Conservation (phyloP, 345 rosid genomes). For the Rhizophora apiculata region DNA sequence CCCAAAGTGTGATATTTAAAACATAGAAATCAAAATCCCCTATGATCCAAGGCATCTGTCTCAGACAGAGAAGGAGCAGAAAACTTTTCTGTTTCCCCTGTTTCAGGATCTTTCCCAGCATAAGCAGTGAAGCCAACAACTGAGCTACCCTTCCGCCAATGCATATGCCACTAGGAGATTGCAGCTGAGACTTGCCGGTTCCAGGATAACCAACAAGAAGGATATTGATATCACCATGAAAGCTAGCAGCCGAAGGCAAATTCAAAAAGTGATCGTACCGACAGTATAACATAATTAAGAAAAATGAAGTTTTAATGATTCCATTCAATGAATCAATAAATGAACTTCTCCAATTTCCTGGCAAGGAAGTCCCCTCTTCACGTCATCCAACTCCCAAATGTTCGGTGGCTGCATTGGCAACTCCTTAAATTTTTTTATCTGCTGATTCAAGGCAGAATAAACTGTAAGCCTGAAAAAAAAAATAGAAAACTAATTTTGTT, state of each 20-base stretch:
- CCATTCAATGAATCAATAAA: background rate
- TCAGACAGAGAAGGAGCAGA: background rate
- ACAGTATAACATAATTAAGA: background rate
- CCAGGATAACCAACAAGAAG: slow-evolving; percentile 99
- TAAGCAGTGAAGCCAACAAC: slow-evolving; percentile 99
- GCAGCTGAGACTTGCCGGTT: slow-evolving; percentile 91
- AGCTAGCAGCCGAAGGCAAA: slow-evolving; percentile 82
- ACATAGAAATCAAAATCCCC: slow-evolving; percentile 27
- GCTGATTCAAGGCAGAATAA: slow-evolving; percentile 20
- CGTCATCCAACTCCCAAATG: slow-evolving; percentile 95
- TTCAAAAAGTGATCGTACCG: slow-evolving; percentile 35
- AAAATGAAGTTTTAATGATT: background rate
- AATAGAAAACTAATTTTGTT: background rate
- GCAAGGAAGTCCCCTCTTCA: slow-evolving; percentile 90
- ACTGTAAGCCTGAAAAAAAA: background rate
- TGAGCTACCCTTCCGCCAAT: slow-evolving; percentile 91
- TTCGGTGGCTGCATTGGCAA: slow-evolving; percentile 72
- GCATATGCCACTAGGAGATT: slow-evolving; percentile 53
- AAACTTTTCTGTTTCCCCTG: slow-evolving; percentile 65
- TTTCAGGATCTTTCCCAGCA: slow-evolving; percentile 92
- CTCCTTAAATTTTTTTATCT: slow-evolving; percentile 66
- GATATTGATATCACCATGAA: slow-evolving; percentile 91
- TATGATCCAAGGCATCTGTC: background rate
- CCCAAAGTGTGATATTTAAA: slow-evolving; percentile 49
- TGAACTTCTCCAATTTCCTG: slow-evolving; percentile 43